Evolutionary conservation across 768 basidiomycete species (phyloP).

Genomic region (Pleurotus ostreatus): DNA sequence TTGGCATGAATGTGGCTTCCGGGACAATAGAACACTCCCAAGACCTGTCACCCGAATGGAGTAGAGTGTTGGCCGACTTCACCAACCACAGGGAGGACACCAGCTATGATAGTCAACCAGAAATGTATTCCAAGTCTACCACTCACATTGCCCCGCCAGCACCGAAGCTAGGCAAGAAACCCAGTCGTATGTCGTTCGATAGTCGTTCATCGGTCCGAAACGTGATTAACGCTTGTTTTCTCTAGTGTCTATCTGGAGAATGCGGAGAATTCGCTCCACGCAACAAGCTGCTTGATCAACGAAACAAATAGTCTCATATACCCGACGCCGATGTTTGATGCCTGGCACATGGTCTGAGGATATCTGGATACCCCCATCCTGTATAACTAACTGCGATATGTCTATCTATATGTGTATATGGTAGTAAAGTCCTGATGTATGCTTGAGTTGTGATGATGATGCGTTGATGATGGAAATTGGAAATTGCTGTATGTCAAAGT

Average conservation of each 20-base stretch:
- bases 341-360: slow-evolving; percentile 20
- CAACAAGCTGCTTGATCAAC: slow-evolving; percentile 1
- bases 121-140: slow-evolving; percentile 17
- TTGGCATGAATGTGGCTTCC: slow-evolving; percentile 45
- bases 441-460: no score
- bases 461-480: no score
- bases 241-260: slow-evolving; percentile 3
- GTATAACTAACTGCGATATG: no score
- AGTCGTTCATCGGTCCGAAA: not conserved
- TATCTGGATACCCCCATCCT: slow-evolving; percentile 15
- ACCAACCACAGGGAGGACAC: slow-evolving; percentile 16
- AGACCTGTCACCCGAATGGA: slow-evolving; percentile 53
- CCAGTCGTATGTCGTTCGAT: not conserved
- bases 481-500: slow-evolving; percentile 10
- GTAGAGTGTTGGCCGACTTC: slow-evolving; percentile 11
- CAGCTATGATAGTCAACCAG: slow-evolving; percentile 3
- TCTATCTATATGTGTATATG: not conserved
- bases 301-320: not conserved
- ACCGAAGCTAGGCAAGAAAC: slow-evolving; percentile 2
- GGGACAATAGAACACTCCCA: slow-evolving; percentile 51
- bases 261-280: slow-evolving; percentile 2
- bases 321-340: no score
- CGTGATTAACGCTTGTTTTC: not conserved
- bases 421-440: no score
- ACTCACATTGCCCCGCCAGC: not conserved